Base-by-base conservation (phyloP, 129 eudicot species). In the Saposhnikovia divaricata region DNA sequence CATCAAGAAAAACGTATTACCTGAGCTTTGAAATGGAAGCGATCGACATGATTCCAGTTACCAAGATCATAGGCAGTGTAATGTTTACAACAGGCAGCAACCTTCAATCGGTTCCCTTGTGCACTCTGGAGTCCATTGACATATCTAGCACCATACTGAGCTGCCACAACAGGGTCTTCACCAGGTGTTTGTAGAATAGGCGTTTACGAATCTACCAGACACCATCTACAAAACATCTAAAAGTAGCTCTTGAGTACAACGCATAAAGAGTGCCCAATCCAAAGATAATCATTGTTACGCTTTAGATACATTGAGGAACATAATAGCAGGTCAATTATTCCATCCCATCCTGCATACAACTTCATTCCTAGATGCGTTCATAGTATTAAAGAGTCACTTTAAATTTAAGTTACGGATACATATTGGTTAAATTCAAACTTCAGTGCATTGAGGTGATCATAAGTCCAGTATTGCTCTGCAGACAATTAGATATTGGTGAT, bases 111-210 rank as follows among this genome's bases (percentile, higher is more conserved):
- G 42, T 87, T 84, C n/a, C n/a, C n/a, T n/a, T n/a, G n/a, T n/a
- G n/a, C n/a, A n/a, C n/a, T n/a, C n/a, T n/a, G n/a, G n/a, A 95
- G 96, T 34, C 99, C 99, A 50, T 76, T 82, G 47, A 95, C 99
- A 51, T 95, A 95, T 78, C 90, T 90, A 40, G 88, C 89, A 5
- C 91, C 97, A 13, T 95, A 95, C 14, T 84, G 81, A 43, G 96
- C 89, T 5, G 97, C 85, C 27, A 92, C 23, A 10, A 78, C 38
- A 25, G 99, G 99, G 87, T 95, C 99, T 81, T 95, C 99, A 4
- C 99, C 99, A 1, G 99, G 99, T 3, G 99, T 95, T 87, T 95
- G n/a, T n/a, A n/a, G n/a, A n/a, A n/a, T n/a, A n/a, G n/a, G n/a
- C n/a, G n/a, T n/a, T n/a, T n/a, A n/a, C n/a, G 16, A 92, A 92